Conservation (phyloP, 371 early-diverging fungal genomes). For the Rhizopus sp. region DNA sequence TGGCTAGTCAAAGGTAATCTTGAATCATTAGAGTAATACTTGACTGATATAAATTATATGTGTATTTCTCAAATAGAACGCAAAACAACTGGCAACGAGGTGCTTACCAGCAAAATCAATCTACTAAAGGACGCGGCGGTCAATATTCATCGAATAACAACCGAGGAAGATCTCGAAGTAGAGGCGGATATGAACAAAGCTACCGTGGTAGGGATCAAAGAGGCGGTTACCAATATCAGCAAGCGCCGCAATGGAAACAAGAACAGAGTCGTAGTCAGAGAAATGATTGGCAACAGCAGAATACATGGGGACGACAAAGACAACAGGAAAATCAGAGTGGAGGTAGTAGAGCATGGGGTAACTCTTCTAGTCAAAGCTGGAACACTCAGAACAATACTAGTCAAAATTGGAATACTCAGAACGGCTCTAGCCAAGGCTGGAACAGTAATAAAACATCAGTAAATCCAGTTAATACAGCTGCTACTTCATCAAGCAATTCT, state of each 20-base stretch:
- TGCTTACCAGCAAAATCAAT: too few species aligned
- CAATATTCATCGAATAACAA: too few species aligned
- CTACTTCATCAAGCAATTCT: background rate
- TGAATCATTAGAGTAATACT: too few species aligned
- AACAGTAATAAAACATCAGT: background rate
- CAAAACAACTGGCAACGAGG: background rate
- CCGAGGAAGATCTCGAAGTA: background rate
- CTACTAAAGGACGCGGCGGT: conserved; percentile 2
- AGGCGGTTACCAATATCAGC: conserved; percentile 1
- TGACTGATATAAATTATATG: too few species aligned
- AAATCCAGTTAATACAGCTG: background rate
- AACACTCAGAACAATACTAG: background rate
- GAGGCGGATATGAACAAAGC: conserved; percentile 10
- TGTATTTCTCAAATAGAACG: conserved; percentile 5
- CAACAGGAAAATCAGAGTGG: background rate
- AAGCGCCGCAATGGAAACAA: background rate
- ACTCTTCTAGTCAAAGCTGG: conserved; percentile 8
- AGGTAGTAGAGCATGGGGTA: too few species aligned
- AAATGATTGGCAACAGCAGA: background rate
- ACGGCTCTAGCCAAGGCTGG: background rate
- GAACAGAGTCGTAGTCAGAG: background rate
- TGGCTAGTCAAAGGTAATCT: too few species aligned
- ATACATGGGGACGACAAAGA: background rate
- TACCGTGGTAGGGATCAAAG: conserved; percentile 1
- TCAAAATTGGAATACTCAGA: background rate